A percentile compares a stretch with the other conserved stretches of the same genome.
Conservation (phyloP, 768 basidiomycete species). For the Pleurotus giganteus region DNA sequence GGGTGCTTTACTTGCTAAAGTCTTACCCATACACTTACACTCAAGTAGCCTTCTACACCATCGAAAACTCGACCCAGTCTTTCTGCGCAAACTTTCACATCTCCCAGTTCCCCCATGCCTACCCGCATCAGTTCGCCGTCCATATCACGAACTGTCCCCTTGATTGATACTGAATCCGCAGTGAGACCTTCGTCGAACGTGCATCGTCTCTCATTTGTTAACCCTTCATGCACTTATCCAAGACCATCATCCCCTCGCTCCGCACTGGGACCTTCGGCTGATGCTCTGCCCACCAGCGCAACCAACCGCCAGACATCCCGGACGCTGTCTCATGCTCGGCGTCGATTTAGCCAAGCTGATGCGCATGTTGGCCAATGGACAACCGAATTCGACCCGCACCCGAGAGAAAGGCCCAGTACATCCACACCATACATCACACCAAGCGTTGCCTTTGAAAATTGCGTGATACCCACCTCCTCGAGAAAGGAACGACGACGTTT, state of each 20-base stretch:
- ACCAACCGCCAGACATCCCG: not conserved
- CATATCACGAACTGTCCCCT: not conserved
- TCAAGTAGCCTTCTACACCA: not conserved
- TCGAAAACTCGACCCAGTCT: not conserved
- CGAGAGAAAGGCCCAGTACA: not conserved
- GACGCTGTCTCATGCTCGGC: not conserved
- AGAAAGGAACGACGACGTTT: conserved; percentile 25
- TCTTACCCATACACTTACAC: not conserved
- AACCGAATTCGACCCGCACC: not conserved
- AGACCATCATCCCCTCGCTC: conserved; percentile 8
- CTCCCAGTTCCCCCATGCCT: not conserved
- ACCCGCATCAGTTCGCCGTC: conserved; percentile 1
- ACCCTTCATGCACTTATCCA: not conserved
- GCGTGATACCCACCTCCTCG: not conserved
- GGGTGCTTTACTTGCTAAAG: not conserved
- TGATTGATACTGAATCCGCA: not conserved
- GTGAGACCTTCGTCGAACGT: not conserved
- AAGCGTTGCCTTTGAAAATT: not conserved
- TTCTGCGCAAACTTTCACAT: not conserved
- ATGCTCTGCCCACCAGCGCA: not conserved
- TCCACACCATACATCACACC: not conserved
- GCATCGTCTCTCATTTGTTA: conserved; percentile 5
- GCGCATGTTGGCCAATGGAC: not conserved
- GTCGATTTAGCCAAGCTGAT: conserved; percentile 1
- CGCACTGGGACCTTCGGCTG: not conserved